Base-by-base conservation (phyloP, 2,329 filamentous ascomycete genomes). In the Ophiosphaerella korrae region DNA sequence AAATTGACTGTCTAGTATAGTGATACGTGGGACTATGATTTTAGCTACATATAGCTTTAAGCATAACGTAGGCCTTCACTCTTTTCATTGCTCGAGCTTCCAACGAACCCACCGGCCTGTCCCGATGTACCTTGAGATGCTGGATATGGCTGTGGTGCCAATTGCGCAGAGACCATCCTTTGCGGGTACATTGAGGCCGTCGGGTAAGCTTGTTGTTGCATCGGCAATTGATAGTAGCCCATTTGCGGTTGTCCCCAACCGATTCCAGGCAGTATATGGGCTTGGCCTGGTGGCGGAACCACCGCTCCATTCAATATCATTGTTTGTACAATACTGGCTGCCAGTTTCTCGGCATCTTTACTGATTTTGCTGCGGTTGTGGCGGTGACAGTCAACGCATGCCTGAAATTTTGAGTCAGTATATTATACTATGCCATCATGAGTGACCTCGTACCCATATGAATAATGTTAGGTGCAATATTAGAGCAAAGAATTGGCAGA, bases 401-500 rank as follows among this genome's bases (percentile, higher is more conserved):
- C 73, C 26, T 29, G 26, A 21, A 4, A 21, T 21, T 29, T 29
- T 29, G 26, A 29, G 26, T 29, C 11, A 29, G 26, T 29, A 29
- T 29, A 29, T 29, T 29, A 21, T 29, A 11, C 1, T 6, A 29
- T 29, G 26, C 26, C 7, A 29, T 29, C 2, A 21, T 21, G 18
- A 21, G 18, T 4, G 18, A 4, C 18, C 18, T 21, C 26, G 26
- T 29, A 29, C 26, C 70, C 72, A 74, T 9, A 74, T 54, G 50
- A 75, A 75, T 3, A 74, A 59, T 1, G 53, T 54, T 42, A 75
- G 64, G 42, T 75, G 72, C 34, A 73, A 39, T 1, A 66, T 13
- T 14, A 74, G 32, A 2, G 52, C 53, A 6, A 73, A 44, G 48
- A 64, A 72, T 36, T 72, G 70, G 42, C 67, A 70, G 8, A 68